Evolutionary conservation across 2,329 filamentous ascomycete genomes (phyloP).

Genomic region (Fusarium sublunatum): DNA sequence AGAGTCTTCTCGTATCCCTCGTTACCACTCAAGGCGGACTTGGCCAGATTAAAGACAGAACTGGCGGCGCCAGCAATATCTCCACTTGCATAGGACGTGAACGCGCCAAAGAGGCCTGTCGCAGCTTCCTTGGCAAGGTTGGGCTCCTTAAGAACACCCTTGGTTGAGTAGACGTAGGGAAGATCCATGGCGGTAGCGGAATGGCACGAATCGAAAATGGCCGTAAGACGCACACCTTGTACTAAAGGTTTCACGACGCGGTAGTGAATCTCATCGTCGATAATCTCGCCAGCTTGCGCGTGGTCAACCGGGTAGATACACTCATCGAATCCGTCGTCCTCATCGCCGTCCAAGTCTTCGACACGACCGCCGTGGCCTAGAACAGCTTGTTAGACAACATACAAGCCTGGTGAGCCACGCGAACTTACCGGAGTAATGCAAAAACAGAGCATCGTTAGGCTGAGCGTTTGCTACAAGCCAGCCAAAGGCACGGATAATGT

Average conservation of each 20-base stretch:
- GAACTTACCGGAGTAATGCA: conserved; percentile 75
- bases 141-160: conserved; percentile 83
- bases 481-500: conserved; percentile 79
- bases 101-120: conserved; percentile 75
- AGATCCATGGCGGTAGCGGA: conserved; percentile 81
- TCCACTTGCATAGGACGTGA: conserved; percentile 83
- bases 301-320: conserved; percentile 84
- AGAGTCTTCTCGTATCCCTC: conserved; percentile 82
- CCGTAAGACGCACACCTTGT: conserved; percentile 85
- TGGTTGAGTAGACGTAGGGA: conserved; percentile 83
- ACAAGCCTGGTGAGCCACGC: not conserved
- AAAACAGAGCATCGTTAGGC: conserved; percentile 80
- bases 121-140: conserved; percentile 84
- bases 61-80: conserved; percentile 85
- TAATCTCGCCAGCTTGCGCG: conserved; percentile 75
- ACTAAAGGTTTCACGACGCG: conserved; percentile 81
- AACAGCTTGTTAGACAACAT: conserved; percentile 9
- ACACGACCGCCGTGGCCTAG: conserved; percentile 80
- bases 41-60: conserved; percentile 85
- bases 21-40: conserved; percentile 85
- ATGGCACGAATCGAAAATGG: conserved; percentile 86
- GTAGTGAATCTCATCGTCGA: conserved; percentile 82
- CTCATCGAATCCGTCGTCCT: conserved; percentile 82
- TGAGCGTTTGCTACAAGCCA: conserved; percentile 79
- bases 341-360: conserved; percentile 77